Evolutionary conservation across 108 stramenopile species (phyloP).

Genomic region (Discostella stelligeroides): DNA sequence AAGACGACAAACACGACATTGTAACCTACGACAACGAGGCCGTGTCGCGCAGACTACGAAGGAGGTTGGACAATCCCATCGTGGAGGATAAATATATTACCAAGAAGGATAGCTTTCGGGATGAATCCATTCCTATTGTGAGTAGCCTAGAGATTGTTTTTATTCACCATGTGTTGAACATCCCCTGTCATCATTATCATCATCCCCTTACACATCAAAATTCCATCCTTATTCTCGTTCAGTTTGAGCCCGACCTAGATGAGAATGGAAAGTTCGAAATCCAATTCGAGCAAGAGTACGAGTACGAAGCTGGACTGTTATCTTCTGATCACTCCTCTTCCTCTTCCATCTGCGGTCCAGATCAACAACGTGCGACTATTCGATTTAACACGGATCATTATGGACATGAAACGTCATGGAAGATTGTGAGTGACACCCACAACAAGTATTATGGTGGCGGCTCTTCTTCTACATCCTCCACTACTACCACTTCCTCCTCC

Average conservation of each 20-base stretch:
- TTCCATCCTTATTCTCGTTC: neutral
- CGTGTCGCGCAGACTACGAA: too few species aligned
- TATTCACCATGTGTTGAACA: too few species aligned
- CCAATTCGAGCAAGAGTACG: neutral
- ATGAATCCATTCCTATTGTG: conserved; percentile 1
- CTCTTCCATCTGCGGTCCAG: neutral
- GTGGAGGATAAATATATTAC: neutral
- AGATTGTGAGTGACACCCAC: too few species aligned
- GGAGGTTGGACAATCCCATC: neutral
- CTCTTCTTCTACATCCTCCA: too few species aligned
- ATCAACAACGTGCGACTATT: neutral
- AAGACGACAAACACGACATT: too few species aligned
- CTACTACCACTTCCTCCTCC: too few species aligned
- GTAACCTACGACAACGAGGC: too few species aligned
- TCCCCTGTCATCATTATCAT: too few species aligned
- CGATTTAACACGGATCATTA: neutral
- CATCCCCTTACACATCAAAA: too few species aligned
- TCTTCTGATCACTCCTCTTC: neutral
- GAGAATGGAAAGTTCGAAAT: conserved; percentile 1
- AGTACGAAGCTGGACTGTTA: neutral
- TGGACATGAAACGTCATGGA: neutral
- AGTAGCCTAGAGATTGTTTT: too few species aligned
- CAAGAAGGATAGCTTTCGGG: neutral
- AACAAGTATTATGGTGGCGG: neutral
- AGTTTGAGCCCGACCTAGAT: neutral